Base-by-base conservation (phyloP, 805 yeast genomes). In the Candida bentonensis region DNA sequence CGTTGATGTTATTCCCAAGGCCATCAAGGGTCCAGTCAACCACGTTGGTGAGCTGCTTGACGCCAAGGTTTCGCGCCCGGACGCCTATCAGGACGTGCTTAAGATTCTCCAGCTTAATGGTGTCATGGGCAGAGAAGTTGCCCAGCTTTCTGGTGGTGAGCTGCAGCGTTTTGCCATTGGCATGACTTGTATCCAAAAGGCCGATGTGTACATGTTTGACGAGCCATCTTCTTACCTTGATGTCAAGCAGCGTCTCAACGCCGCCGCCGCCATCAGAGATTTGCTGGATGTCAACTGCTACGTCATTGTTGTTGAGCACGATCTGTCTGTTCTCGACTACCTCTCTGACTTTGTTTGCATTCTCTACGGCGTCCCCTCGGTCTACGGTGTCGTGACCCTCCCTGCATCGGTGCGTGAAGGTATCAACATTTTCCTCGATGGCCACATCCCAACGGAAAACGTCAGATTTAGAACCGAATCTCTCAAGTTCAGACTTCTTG, bases 351-450 rank as follows among this genome's bases (percentile, higher is more conserved):
- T 81, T 55, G 87, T 92, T 47, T 92, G 98, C 76, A 92, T 92
- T 56, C 68, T 92, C 46, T 92, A 92, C 62, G 99, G 99, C 72
- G 94, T 86, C 43, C 96, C 99, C 43, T 89, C 97, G 4, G 96
- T 92, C 39, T 92, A 92, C 62, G 99, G 99, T 73, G 97, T 92
- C 51, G 99, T 92, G 42, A 86, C 96, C 21, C 72, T 92, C 63
- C 99, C 99, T 44, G 68, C 95, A 0, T 84, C 95, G 3, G 99
- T 92, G 25, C 83, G 99, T 67, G 99, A 92, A 74, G 99, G 99
- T 70, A 92, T 92, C 64, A 92, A 92, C 65, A 92, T 92, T 62
- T 92, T 92, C 78, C 72, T 92, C 61, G 99, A 92, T 62, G 99
- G 99, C 70, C 89, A 86, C 64, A 86, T 92, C 55, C 96, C 95